A percentile compares a stretch with the other conserved stretches of the same genome.
Evolutionary conservation across 768 basidiomycete species (phyloP).

Genomic region (Lentinula sp.): DNA sequence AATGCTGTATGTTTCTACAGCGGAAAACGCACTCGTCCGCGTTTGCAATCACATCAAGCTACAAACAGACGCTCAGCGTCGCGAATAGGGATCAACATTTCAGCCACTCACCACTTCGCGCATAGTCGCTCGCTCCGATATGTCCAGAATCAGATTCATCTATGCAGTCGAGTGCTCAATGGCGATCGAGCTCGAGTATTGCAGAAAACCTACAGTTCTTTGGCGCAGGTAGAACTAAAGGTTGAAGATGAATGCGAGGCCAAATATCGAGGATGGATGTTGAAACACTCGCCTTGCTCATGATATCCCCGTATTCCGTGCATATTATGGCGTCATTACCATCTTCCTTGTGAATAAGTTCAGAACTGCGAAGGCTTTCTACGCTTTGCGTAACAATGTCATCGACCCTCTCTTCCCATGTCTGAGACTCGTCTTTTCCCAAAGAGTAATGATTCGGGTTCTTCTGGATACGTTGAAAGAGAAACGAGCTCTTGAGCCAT

Average conservation of each 20-base stretch:
- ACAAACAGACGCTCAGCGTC: not conserved
- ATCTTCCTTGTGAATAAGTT: slow-evolving; percentile 44
- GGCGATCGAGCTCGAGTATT: not conserved
- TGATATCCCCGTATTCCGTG: slow-evolving; percentile 79
- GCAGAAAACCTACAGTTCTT: slow-evolving; percentile 41
- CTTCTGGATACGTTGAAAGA: slow-evolving; percentile 79
- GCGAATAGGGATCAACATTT: not conserved
- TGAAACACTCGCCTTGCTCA: slow-evolving; percentile 64
- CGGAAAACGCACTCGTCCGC: slow-evolving; percentile 55
- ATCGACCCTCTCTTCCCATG: slow-evolving; percentile 69
- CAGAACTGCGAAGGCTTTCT: slow-evolving; percentile 48
- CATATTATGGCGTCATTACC: slow-evolving; percentile 39
- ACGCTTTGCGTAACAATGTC: slow-evolving; percentile 70
- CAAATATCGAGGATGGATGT: not conserved
- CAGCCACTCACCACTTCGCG: slow-evolving; percentile 62
- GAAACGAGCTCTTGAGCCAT: slow-evolving; percentile 84
- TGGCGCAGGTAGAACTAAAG: slow-evolving; percentile 69
- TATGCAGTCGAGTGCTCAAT: slow-evolving; percentile 18
- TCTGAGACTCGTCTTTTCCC: slow-evolving; percentile 45
- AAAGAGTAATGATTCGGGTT: slow-evolving; percentile 78
- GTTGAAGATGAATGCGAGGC: not conserved
- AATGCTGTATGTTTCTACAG: not conserved
- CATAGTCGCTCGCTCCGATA: slow-evolving; percentile 48
- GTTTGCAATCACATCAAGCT: slow-evolving; percentile 61
- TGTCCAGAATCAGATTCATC: slow-evolving; percentile 63